These are phyloP conservation scores for Hevea brasiliensis DNA, from an alignment of 345 rosid species.

Conservation along the genomic window DNA sequence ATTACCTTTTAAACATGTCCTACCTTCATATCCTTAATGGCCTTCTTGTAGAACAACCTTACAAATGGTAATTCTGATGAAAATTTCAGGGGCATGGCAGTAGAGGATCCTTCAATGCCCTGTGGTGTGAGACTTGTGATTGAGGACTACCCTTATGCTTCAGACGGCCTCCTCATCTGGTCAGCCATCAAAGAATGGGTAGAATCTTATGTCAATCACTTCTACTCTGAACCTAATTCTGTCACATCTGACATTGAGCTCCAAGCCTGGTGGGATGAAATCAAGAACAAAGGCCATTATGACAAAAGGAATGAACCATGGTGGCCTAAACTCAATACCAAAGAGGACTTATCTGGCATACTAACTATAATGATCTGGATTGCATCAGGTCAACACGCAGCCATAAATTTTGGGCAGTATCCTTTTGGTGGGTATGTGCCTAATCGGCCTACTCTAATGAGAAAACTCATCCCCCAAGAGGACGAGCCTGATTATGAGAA, in stretches of 20 bases:
- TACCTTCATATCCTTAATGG: neutral
- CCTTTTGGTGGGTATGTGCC: constrained; percentile 96
- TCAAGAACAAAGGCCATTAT: constrained; percentile 78
- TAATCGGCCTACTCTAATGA: constrained; percentile 76
- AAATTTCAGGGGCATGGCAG: constrained; percentile 82
- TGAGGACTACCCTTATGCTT: constrained; percentile 91
- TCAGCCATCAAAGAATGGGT: constrained; percentile 75
- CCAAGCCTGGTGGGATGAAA: constrained; percentile 94
- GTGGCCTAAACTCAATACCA: constrained; percentile 87
- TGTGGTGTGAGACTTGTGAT: constrained; percentile 73
- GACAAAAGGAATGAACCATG: constrained; percentile 85
- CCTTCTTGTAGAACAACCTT: constrained; percentile 4
- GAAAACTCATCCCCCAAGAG: constrained; percentile 72
- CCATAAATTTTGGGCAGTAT: constrained; percentile 92
- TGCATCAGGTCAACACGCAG: constrained; percentile 94
- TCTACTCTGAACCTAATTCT: constrained; percentile 60
- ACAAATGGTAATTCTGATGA: neutral
- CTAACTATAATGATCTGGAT: constrained; percentile 79
- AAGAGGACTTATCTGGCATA: constrained; percentile 70
- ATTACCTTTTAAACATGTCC: neutral
- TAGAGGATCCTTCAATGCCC: constrained; percentile 73
- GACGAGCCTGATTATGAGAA: constrained; percentile 55
- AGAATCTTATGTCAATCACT: constrained; percentile 68
- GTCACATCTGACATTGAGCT: constrained; percentile 71
- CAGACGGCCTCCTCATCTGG: constrained; percentile 91